Base-by-base conservation (phyloP, 768 basidiomycete species). In the Melanogaster broomeanus region DNA sequence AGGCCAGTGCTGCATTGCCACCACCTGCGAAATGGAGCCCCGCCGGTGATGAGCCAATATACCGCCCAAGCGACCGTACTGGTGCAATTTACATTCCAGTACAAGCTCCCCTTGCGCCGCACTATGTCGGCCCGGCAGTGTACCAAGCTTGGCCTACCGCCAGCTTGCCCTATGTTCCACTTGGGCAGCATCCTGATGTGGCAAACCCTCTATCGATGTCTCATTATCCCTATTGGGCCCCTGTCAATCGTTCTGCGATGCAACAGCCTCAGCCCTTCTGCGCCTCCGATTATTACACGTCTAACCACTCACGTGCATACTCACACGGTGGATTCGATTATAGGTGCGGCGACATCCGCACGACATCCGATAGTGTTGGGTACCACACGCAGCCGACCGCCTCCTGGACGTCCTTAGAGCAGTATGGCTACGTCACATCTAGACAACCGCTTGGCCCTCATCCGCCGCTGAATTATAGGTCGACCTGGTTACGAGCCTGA, bases 21-120 rank as follows among this genome's bases (percentile, higher is more conserved):
- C 86, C 88, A 21, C 88, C 89, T 21, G 83, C 88, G 3, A 84
- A 84, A 66, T 91, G 89, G 89, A 88, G 87, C 61, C 88, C 89
- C 42, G 78, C 83, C 12, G 85, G 78, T n/a, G 88, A 88, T 59
- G 89, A 90, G 58, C 88, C 87, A 16, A 80, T 90, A 51, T 67
- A 80, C 27, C 78, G 83, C 30, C 76, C 80, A 46, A 70, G 73
- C 47, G 78, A 75, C 58, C 74, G 83, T 46, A 65, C 66, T 37
- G 79, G 71, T 49, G 81, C 79, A 2, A 78, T 83, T 38, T 90
- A 90, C 51, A 72, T 86, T 38, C 87, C 85, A 15, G 81, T 85
- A 28, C 84, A 82, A 49, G 75, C 85, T 16, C 67, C 80, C 18
- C 65, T 77, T 27, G 60, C 72, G 22, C 64, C 73, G 28, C 72